Conservation (phyloP, 371 early-diverging fungal species). For the Coemansia sp. region DNA sequence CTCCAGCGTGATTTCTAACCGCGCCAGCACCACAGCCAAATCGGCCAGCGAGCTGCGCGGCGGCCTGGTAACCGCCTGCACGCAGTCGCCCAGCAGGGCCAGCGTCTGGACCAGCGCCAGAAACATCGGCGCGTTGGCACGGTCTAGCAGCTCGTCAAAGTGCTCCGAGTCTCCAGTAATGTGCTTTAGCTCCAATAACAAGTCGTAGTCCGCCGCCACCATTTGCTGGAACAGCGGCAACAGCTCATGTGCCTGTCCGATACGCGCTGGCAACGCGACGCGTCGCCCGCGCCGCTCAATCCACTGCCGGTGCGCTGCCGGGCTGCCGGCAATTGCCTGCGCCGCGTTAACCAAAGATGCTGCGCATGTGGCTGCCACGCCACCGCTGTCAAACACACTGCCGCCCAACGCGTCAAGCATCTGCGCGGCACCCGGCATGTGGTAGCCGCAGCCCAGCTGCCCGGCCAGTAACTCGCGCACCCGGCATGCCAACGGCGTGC, state of each 20-base stretch:
- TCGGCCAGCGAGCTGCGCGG: slow-evolving; percentile 7
- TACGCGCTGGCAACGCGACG: background rate
- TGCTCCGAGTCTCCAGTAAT: background rate
- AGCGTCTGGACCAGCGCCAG: slow-evolving; percentile 28
- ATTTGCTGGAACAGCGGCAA: slow-evolving; percentile 21
- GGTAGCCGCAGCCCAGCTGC: background rate
- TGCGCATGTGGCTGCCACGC: background rate
- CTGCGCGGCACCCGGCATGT: slow-evolving; percentile 8
- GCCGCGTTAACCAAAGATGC: slow-evolving; percentile 11
- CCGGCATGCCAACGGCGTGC: background rate
- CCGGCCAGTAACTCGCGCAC: background rate
- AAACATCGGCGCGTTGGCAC: slow-evolving; percentile 22
- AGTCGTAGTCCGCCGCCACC: slow-evolving; percentile 24
- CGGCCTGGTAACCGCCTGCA: background rate
- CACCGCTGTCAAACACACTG: background rate
- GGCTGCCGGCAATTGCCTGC: slow-evolving; percentile 5
- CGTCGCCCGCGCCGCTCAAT: slow-evolving; percentile 2
- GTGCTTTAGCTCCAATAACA: slow-evolving; percentile 14
- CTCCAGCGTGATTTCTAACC: slow-evolving; percentile 23
- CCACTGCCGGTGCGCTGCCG: slow-evolving; percentile 16
- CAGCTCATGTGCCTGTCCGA: background rate
- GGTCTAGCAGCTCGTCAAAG: slow-evolving; percentile 21
- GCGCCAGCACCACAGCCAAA: slow-evolving; percentile 19
- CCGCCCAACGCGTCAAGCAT: background rate
- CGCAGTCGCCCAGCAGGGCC: slow-evolving; percentile 3